Evolutionary conservation across 441 rosid species (phyloP), one percentile per base, ranked within the genome.

Genomic region (Aleurites moluccanus): DNA sequence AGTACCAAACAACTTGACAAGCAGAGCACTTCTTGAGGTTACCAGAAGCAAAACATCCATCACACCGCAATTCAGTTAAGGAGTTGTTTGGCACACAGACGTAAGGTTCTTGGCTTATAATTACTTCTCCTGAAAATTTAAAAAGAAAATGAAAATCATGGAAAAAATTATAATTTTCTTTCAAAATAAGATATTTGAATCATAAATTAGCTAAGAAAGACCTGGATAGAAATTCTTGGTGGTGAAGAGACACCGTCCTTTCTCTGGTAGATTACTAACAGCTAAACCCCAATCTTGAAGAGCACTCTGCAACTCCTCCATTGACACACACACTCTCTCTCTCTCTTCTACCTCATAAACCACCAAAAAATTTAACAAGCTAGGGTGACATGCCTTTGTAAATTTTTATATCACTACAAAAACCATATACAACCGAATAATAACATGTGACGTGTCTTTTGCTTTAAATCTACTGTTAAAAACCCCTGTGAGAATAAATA

Each of bases 1-100:
- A 92, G 82, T 88, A 96, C 90, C 90, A 91, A 50, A 79, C 97
- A 14, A 81, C 91, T 77, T 86, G 90, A 81, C 97, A 93, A 78
- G 69, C 90, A 6, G 92, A 90, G 75, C 99, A 96, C 72, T 83
- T 91, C 85, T 92, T 96, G 13, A 92, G 88, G 69, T 80, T 83
- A 53, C 68, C 63, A 4, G 84, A 81, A 28, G 78, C 45, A 81
- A 93, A 93, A 80, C 98, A 89, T 68, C 85, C 88, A 40, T 89
- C 91, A 64, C 99, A 96, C 35, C 94, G 85, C 18, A 84, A 77
- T 55, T 84, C 90, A 0, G 73, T 88, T 0, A 75, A 77, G 16
- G 86, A 84, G 78, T 87, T 87, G 75, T 84, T 92, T 18, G 99
- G 88, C 15, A 86, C 98, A 67, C 82, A 92, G 0, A 92, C 86